Evolutionary conservation across 176 grass and related monocot genomes (phyloP).

Genomic region (Saccharum spontaneum): DNA sequence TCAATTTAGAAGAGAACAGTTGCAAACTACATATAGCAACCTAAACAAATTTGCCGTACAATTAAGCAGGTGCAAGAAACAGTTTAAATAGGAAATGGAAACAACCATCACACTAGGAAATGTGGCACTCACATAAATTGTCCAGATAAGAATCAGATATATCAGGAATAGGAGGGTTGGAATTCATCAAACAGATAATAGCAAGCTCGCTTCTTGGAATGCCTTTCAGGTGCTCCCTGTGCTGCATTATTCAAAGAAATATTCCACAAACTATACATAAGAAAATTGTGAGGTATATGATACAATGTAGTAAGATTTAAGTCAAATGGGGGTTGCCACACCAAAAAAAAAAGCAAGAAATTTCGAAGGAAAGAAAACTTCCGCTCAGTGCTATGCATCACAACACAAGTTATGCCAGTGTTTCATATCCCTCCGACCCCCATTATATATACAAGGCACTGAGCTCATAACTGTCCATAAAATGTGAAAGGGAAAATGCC

Average conservation of each 20-base stretch:
- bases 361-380: not conserved
- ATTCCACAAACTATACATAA: slow-evolving; percentile 25
- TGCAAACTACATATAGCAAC: slow-evolving; percentile 21
- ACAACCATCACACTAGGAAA: slow-evolving; percentile 21
- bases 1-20: slow-evolving; percentile 33
- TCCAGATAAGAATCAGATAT: slow-evolving; percentile 72
- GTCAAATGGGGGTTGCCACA: not conserved
- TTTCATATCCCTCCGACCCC: not conserved
- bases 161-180: slow-evolving; percentile 91
- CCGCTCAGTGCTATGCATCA: slow-evolving; percentile 1
- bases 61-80: slow-evolving; percentile 15
- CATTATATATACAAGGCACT: not conserved
- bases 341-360: not conserved
- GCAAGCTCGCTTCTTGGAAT: slow-evolving; percentile 67
- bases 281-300: not conserved
- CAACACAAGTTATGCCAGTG: not conserved
- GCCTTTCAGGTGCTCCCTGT: slow-evolving; percentile 57
- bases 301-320: slow-evolving; percentile 5
- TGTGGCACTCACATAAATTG: slow-evolving; percentile 65
- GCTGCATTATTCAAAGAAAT: slow-evolving; percentile 58
- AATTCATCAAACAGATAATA: slow-evolving; percentile 74
- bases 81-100: slow-evolving; percentile 14
- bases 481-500: slow-evolving; percentile 8
- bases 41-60: not conserved
- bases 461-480: not conserved